Evolutionary conservation across 1,284 basidiomycete species (phyloP).

Genomic region (Sporisorium reilianum): DNA sequence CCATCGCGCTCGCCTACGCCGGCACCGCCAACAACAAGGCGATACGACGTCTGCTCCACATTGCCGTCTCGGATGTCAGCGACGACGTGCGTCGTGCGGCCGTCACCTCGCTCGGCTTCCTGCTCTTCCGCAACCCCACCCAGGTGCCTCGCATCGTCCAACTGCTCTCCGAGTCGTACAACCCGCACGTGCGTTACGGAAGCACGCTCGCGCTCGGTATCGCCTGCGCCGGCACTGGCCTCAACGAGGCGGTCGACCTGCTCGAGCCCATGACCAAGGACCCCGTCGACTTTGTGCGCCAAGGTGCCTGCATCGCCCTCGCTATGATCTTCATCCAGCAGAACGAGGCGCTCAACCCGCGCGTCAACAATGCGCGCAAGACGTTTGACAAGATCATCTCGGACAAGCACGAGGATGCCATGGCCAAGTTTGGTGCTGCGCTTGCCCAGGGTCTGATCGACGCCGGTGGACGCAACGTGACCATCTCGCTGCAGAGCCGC

Average conservation of each 20-base stretch:
- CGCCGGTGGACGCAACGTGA: conserved; percentile 68
- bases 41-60: conserved; percentile 65
- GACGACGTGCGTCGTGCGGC: conserved; percentile 69
- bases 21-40: conserved; percentile 69
- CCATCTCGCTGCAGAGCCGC: conserved; percentile 65
- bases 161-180: conserved; percentile 69
- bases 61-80: conserved; percentile 68
- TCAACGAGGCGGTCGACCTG: conserved; percentile 67
- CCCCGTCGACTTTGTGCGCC: conserved; percentile 68
- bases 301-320: conserved; percentile 67
- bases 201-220: conserved; percentile 68
- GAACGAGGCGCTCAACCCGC: conserved; percentile 67
- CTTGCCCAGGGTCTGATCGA: conserved; percentile 67
- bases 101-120: conserved; percentile 66
- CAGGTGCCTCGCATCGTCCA: conserved; percentile 68
- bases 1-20: conserved; percentile 68
- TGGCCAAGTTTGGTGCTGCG: conserved; percentile 69
- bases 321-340: conserved; percentile 69
- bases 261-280: conserved; percentile 69
- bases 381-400: conserved; percentile 65
- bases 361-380: conserved; percentile 62
- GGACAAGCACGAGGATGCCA: conserved; percentile 69
- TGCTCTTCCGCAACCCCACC: conserved; percentile 69
- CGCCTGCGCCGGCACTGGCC: conserved; percentile 68
- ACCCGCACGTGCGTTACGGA: conserved; percentile 69